Conservation (phyloP, 441 rosid genomes). For the Syzygium syzygioides region DNA sequence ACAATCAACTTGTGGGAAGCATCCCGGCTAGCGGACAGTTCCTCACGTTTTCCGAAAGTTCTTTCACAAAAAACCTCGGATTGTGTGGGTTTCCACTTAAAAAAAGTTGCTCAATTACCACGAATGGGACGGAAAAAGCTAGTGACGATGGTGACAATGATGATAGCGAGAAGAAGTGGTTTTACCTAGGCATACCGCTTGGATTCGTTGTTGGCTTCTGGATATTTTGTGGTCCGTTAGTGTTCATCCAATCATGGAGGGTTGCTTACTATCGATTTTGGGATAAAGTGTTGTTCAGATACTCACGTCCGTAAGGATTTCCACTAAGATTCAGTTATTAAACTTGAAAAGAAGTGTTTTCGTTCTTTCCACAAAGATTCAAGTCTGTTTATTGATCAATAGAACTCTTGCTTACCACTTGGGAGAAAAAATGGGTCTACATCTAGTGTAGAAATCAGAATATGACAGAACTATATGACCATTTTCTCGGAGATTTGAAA, state of each 20-base stretch:
- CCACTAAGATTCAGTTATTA: accelerated
- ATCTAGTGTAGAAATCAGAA: background rate
- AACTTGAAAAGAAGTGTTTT: no score
- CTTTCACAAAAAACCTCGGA: no score
- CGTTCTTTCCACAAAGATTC: background rate
- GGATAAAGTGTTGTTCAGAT: accelerated
- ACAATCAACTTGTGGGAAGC: no score
- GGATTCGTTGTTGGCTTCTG: background rate
- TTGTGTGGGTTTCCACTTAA: background rate
- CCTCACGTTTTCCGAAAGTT: no score
- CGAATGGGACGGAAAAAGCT: background rate
- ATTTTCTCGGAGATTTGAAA: no score
- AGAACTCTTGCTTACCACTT: background rate
- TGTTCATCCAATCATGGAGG: background rate
- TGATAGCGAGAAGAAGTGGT: background rate
- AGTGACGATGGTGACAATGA: background rate
- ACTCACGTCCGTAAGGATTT: background rate
- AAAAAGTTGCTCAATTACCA: background rate
- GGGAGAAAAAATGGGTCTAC: background rate
- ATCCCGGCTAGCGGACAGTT: no score
- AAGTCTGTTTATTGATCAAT: background rate
- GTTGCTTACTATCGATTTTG: background rate
- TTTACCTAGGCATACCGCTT: background rate
- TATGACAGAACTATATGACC: background rate
- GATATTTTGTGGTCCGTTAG: background rate